Base-by-base conservation (phyloP, 495 filamentous ascomycete genomes). In the Apodospora peruviana region DNA sequence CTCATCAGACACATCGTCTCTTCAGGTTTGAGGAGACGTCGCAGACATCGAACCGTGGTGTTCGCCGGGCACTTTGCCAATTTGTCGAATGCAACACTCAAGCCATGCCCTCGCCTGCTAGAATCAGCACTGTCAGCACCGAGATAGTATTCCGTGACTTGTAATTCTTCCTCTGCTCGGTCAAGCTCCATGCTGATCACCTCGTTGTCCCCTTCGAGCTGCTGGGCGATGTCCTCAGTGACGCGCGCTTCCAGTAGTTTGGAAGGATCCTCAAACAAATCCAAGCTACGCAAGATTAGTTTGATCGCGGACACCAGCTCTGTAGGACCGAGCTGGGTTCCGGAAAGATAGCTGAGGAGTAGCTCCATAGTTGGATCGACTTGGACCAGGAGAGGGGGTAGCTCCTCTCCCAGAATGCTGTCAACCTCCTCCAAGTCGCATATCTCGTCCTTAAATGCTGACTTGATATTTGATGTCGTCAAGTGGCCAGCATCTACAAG, bases 1-100 rank as follows among this genome's bases (percentile, higher is more conserved):
- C 87, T 79, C 55, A 94, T 80, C 45, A 94, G 73, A 22, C 80
- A 79, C 37, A 88, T 70, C 18, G 86, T 74, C 45, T 95, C 88
- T 18, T 82, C 70, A 7, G 76, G 78, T 12, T 77, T 78, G 53
- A 90, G 79, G 18, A 74, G 77, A 8, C 72, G 70, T 47, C 86
- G 85, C 27, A 96, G 71, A 27, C 82, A 75, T 47, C 76, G 65
- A 11, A 82, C 77, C 19, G 86, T 76, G 0, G 73, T 57, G 0
- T 69, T 45, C 16, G 68, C 53, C 0, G 88, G 80, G 55, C 85
- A 86, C 18, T 71, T 62, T 56, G 83, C 79, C 9, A 95, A 77
- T 56, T 84, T 83, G 25, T 74, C 71, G 25, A 91, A 79, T 2
- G 76, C 71, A 5, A 74, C 58, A 35, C 71, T 74, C 19, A 81